Evolutionary conservation across 345 rosid genomes (phyloP).

Genomic region (Arabis alpina): DNA sequence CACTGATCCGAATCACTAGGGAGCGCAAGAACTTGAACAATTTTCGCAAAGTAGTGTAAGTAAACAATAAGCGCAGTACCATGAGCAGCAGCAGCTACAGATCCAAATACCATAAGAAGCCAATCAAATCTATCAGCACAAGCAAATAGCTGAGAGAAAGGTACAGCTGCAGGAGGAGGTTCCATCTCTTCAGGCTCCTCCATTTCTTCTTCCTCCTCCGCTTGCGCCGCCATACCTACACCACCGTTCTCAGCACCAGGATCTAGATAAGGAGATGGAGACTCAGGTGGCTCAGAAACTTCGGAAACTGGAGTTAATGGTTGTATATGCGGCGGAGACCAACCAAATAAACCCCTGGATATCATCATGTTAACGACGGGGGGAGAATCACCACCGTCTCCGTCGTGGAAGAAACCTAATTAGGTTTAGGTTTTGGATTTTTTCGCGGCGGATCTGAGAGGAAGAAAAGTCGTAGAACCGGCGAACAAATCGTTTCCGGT

Average conservation of each 20-base stretch:
- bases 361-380: conserved; percentile 64
- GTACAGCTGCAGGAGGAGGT: conserved; percentile 96
- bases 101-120: conserved; percentile 88
- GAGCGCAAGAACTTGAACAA: conserved; percentile 60
- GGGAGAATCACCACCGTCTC: conserved; percentile 35
- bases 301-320: conserved; percentile 98
- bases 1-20: not conserved
- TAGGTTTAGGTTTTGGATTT: conserved; percentile 13
- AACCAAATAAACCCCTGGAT: conserved; percentile 93
- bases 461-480: conserved; percentile 32
- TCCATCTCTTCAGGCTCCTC: conserved; percentile 90
- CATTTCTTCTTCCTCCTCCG: conserved; percentile 80
- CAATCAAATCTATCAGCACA: conserved; percentile 94
- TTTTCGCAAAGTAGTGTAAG: conserved; percentile 95
- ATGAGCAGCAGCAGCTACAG: conserved; percentile 95
- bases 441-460: conserved; percentile 55
- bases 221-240: conserved; percentile 57
- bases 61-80: conserved; percentile 94
- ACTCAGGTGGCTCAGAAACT: conserved; percentile 99
- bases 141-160: conserved; percentile 78
- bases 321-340: conserved; percentile 99
- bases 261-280: conserved; percentile 94
- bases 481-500: conserved; percentile 34
- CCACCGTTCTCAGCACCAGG: conserved; percentile 70
- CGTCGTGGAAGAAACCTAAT: conserved; percentile 39